phyloP scores from a whole-genome alignment of 1,284 basidiomycete species.

The Athelia sp. region DNA sequence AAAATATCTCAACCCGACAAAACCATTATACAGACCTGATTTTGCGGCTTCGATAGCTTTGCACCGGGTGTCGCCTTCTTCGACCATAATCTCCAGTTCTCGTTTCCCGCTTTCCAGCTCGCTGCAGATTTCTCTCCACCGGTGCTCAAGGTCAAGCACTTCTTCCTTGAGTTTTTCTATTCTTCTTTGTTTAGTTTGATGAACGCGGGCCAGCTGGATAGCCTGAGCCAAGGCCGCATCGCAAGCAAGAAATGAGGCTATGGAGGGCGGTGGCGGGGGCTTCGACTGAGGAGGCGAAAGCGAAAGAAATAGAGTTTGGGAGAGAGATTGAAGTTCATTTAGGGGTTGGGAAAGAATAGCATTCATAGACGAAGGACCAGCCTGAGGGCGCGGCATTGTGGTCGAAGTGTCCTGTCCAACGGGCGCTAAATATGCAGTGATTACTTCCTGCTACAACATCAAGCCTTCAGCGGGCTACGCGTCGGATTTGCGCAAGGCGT shows the following conservation, averaged over 20 bases:
- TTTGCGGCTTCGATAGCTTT: conserved; percentile 66
- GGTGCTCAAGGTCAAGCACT: conserved; percentile 57
- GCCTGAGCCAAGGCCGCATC: conserved; percentile 62
- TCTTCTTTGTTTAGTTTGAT: conserved; percentile 68
- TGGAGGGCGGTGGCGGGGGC: conserved; percentile 57
- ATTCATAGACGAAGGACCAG: conserved; percentile 37
- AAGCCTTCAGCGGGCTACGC: no score
- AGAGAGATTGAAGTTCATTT: conserved; percentile 54
- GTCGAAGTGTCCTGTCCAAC: no score
- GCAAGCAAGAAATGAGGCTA: conserved; percentile 52
- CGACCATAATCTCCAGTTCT: conserved; percentile 62
- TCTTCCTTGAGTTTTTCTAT: conserved; percentile 68
- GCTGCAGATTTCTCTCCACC: conserved; percentile 61
- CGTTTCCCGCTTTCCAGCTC: conserved; percentile 59
- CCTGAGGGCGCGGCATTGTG: no score
- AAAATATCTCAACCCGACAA: conserved; percentile 1
- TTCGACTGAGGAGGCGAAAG: conserved; percentile 60
- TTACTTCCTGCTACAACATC: no score
- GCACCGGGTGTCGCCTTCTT: conserved; percentile 66
- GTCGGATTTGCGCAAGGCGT: no score
- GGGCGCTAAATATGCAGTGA: no score
- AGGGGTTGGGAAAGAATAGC: conserved; percentile 60
- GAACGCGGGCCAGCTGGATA: conserved; percentile 58
- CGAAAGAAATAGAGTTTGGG: conserved; percentile 66
- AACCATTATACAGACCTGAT: conserved; percentile 42